Base-by-base conservation (phyloP, 139 green algal genomes). In the Tetradesmus obliquus region DNA sequence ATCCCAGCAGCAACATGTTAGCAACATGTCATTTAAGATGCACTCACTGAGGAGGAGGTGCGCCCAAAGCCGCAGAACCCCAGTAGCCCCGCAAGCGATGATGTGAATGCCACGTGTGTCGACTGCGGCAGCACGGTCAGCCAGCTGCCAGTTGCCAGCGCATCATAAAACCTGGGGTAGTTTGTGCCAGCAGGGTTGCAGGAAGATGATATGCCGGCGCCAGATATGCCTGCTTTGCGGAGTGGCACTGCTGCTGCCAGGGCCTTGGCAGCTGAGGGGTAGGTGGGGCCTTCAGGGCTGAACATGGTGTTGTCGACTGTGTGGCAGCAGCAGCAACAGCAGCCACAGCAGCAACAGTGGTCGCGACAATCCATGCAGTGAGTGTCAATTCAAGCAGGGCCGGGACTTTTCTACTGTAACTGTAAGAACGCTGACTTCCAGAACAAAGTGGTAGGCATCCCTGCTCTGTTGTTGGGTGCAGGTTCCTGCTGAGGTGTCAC, bases 121-220 rank as follows among this genome's bases (percentile, higher is more conserved):
- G 81, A 32, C 8, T 5, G 4, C 2, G 81, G 81, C 81, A 86
- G 15, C 81, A 86, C 45, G 10, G 45, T 17, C 7, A 86, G 81
- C 81, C 81, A 86, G n/a, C 81, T 86, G 81, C 81, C 81, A 62
- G 81, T 9, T 20, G 45, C 81, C 8, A 86, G 81, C 8, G 45
- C 81, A 12, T 22, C 15, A 3, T 19, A 86, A 51, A 86, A 86
- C 9, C 12, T n/a, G 5, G n/a, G 9, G 62, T 86, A 86, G 22
- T 51, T 55, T 32, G 51, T 86, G 45, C 22, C 15, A 12, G n/a
- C 51, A 7, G 81, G 45, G 81, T 86, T 86, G 51, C 81, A 86
- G 9, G 19, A 32, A 66, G 81, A 32, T 55, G 51, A 62, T 5
- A 62, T 62, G 51, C 81, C 81, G 19, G 51, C 51, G 12, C 15